Conservation (phyloP, 2,329 filamentous ascomycete genomes). For the Fusarium armeniacum region DNA sequence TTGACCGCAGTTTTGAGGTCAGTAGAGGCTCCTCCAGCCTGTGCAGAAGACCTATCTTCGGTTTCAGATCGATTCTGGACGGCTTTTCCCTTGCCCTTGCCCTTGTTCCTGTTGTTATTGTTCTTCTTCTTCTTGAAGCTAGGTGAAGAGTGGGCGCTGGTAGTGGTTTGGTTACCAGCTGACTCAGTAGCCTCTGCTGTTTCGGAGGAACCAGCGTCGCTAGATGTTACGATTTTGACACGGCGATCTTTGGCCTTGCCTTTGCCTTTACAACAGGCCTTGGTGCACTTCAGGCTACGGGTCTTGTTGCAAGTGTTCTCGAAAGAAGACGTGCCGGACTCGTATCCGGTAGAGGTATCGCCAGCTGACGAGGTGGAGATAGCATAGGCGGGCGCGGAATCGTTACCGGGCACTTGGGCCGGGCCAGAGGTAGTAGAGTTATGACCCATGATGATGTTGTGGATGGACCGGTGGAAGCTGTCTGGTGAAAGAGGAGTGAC, state of each 20-base stretch:
- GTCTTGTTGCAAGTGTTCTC: constrained; percentile 9
- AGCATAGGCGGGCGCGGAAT: neutral
- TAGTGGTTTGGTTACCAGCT: neutral
- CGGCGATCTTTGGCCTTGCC: constrained; percentile 2
- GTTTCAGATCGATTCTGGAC: constrained; percentile 6
- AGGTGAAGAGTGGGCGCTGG: neutral
- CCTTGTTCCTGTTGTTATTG: neutral
- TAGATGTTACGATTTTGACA: constrained; percentile 18
- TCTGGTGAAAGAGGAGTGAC: constrained; percentile 11
- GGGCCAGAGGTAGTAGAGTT: constrained; percentile 4
- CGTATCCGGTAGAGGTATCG: constrained; percentile 1
- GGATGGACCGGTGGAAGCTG: constrained; percentile 26
- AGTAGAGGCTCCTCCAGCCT: constrained; percentile 14
- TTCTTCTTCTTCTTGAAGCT: constrained; percentile 16
- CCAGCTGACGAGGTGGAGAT: constrained; percentile 14
- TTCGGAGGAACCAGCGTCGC: constrained; percentile 4
- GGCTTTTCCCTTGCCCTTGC: constrained; percentile 7
- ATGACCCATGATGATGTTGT: constrained; percentile 9
- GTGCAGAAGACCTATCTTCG: constrained; percentile 21
- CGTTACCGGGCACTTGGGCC: neutral
- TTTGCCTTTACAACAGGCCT: constrained; percentile 1
- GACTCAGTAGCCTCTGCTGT: constrained; percentile 10
- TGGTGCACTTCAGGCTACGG: constrained; percentile 9
- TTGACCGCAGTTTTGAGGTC: constrained; percentile 8
- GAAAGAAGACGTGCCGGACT: neutral